Evolutionary conservation across 345 rosid genomes (phyloP).

Genomic region (Eucalyptus urophylla): DNA sequence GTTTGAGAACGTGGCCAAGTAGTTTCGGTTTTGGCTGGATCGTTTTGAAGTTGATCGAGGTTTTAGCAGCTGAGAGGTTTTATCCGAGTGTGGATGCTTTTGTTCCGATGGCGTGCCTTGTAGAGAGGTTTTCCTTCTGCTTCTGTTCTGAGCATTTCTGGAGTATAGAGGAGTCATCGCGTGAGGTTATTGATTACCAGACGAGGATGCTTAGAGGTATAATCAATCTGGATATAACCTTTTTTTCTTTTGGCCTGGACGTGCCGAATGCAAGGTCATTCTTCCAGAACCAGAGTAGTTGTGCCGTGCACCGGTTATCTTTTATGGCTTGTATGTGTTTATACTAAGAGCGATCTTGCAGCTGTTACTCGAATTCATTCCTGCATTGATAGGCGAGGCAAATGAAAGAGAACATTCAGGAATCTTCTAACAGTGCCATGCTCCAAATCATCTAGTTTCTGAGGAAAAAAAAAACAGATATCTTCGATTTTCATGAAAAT

Average conservation of each 20-base stretch:
- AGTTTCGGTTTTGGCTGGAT: neutral
- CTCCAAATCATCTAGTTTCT: neutral
- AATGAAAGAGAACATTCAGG: neutral
- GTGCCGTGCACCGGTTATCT: no score
- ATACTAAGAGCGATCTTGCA: neutral
- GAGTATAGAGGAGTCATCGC: neutral
- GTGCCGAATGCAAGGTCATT: neutral
- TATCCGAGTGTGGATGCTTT: neutral
- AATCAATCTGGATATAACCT: neutral
- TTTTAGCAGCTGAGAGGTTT: neutral
- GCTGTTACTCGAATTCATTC: neutral
- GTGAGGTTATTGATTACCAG: neutral
- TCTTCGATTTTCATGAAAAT: no score
- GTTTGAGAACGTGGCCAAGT: neutral
- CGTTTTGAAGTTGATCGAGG: neutral
- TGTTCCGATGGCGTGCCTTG: neutral
- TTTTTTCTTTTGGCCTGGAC: neutral
- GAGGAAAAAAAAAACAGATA: neutral
- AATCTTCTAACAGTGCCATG: neutral
- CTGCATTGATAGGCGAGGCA: neutral
- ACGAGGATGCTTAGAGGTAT: neutral
- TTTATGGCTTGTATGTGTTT: neutral
- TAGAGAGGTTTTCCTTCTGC: neutral
- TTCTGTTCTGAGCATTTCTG: neutral
- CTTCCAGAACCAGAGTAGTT: neutral